Base-by-base conservation (phyloP, 2,329 filamentous ascomycete genomes). In the Chaetomiaceae sp. region DNA sequence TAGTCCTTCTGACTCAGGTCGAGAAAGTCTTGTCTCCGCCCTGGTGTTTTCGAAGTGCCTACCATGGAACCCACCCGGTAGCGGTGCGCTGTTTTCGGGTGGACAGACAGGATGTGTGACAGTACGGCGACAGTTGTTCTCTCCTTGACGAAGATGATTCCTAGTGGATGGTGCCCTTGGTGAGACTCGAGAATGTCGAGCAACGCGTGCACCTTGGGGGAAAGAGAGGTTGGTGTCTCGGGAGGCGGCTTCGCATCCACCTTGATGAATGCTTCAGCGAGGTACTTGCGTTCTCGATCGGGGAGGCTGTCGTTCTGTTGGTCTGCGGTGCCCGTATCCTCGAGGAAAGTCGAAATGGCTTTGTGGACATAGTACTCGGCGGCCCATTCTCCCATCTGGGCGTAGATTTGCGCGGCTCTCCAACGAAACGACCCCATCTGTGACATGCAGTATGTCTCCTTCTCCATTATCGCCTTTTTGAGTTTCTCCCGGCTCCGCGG, bases 61-160 rank as follows among this genome's bases (percentile, higher is more conserved):
- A 83, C 74, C 65, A 85, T 76, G 3, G 70, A 71, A 1, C 77
- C 80, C 9, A 79, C 68, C 2, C 66, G 69, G 58, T 79, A 82
- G 20, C 66, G 73, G 5, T 63, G 54, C n/a, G 60, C 64, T 13
- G 77, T 68, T 0, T 58, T 55, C 0, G 83, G 76, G 55, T 83
- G 76, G 0, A 70, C 59, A 0, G 72, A 70, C 1, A 89, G 65
- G 1, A 89, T 61, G 5, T 82, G 73, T 2, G 74, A 67, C 25
- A 91, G 68, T 4, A 87, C 75, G 6, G 73, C 73, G 0, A 82
- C 83, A 0, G 79, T 82, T 1, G 75, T 75, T 44, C 84, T 70
- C 60, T 87, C 79, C 51, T 78, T 71, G 20, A 80, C 86, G 57
- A 91, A 91, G 0, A 90, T 67, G 14, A 91, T 82, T 0, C 83